Base-by-base conservation (phyloP, 2,329 filamentous ascomycete genomes). In the Diplodia intermedia region DNA sequence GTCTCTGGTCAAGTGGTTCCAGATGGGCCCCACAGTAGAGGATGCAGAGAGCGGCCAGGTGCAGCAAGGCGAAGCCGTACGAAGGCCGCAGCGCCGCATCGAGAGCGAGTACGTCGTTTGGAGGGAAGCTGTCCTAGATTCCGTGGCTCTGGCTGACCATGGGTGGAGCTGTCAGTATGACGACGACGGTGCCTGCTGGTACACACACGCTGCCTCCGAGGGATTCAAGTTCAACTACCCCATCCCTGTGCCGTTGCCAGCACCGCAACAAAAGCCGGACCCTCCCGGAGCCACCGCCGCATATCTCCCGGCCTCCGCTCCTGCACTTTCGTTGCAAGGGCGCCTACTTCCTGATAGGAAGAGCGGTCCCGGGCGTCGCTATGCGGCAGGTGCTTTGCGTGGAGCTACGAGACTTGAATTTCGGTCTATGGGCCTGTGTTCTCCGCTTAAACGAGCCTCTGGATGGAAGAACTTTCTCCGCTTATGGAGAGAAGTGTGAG, bases 311-410 rank as follows among this genome's bases (percentile, higher is more conserved):
- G 47, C 18, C n/a, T 50, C 47, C 47, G n/a, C 47, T 50, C 2
- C 11, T 50, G 11, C 47, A 18, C 47, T 18, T 50, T 18, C n/a
- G 47, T 50, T 50, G 18, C n/a, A 50, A 50, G 47, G 18, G 20
- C 3, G n/a, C 47, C 18, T 6, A 6, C 18, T 50, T 50, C 47
- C 5, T 23, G 7, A 20, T 20, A 5, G 6, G 47, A 2, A 5
- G 20, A 50, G 7, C n/a, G 11, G n/a, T 11, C 47, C 47, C 18
- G 18, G 47, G 47, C 11, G n/a, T 50, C 20, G 47, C 23, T 50
- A 50, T 50, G 47, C 47, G 47, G 47, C 47, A 50, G 47, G 47
- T 50, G 3, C 47, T 50, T n/a, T 50, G 47, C 47, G 47, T 50
- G 18, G 6, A n/a, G 6, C 7, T 50, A 1, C 47, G 11, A 18